Evolutionary conservation across 2,329 filamentous ascomycete species (phyloP).

Genomic region (Pseudogymnoascus sp.): DNA sequence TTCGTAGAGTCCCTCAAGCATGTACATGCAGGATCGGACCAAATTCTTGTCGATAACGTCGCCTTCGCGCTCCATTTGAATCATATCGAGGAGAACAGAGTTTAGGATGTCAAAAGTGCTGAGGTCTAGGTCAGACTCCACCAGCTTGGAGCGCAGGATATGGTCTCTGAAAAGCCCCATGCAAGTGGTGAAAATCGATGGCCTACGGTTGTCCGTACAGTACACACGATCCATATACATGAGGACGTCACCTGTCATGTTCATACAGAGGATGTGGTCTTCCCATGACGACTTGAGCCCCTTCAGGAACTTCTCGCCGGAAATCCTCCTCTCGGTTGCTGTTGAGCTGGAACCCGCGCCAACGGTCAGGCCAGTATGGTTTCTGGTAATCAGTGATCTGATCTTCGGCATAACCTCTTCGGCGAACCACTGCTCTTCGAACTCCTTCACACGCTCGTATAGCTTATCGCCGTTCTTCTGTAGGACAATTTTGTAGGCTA

Average conservation of each 20-base stretch:
- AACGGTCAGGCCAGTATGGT: slow-evolving; percentile 52
- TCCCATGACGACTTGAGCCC: slow-evolving; percentile 73
- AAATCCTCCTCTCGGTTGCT: slow-evolving; percentile 67
- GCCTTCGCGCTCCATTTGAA: slow-evolving; percentile 84
- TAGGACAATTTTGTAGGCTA: slow-evolving; percentile 86
- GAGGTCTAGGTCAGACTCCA: slow-evolving; percentile 33
- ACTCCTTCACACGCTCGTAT: slow-evolving; percentile 70
- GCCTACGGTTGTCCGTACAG: slow-evolving; percentile 60
- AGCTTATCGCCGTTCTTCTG: slow-evolving; percentile 76
- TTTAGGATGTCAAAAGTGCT: slow-evolving; percentile 68
- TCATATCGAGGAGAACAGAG: slow-evolving; percentile 77
- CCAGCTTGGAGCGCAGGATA: slow-evolving; percentile 57
- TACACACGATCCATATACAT: slow-evolving; percentile 96
- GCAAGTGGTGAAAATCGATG: slow-evolving; percentile 73
- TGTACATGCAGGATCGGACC: slow-evolving; percentile 74
- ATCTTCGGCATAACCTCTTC: slow-evolving; percentile 65
- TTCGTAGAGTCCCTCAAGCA: slow-evolving; percentile 85
- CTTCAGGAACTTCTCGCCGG: slow-evolving; percentile 74
- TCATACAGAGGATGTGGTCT: slow-evolving; percentile 86
- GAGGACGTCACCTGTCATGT: slow-evolving; percentile 90
- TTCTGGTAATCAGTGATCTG: slow-evolving; percentile 59
- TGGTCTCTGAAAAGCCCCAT: slow-evolving; percentile 85
- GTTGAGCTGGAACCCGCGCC: slow-evolving; percentile 47
- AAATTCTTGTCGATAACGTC: slow-evolving; percentile 79
- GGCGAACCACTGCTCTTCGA: slow-evolving; percentile 75